A percentile compares a stretch with the other conserved stretches of the same genome.
Conservation (phyloP, 164 flowering plant genomes). For the Annona squamosa region DNA sequence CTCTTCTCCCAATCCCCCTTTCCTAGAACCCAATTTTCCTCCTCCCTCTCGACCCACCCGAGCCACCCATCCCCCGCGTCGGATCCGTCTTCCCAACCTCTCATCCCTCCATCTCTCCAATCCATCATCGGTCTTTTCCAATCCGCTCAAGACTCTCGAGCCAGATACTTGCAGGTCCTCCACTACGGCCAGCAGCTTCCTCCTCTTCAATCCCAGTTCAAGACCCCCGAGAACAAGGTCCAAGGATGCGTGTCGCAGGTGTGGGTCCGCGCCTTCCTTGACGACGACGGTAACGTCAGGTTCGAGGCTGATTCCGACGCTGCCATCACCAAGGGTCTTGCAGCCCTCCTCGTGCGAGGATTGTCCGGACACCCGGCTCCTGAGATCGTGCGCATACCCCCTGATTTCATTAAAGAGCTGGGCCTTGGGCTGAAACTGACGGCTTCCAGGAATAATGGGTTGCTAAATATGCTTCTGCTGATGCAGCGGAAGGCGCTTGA, state of each 20-base stretch:
- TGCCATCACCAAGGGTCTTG: conserved; percentile 82
- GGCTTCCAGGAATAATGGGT: conserved; percentile 93
- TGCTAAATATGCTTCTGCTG: conserved; percentile 79
- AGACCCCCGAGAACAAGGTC: conserved; percentile 72
- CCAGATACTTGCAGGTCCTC: conserved; percentile 81
- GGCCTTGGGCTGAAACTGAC: conserved; percentile 88
- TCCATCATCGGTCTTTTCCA: conserved; percentile 78
- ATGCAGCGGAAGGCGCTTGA: conserved; percentile 84
- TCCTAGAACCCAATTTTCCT: conserved; percentile 12
- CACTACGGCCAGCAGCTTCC: conserved; percentile 59
- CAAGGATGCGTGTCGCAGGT: conserved; percentile 97
- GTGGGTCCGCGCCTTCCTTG: conserved; percentile 83
- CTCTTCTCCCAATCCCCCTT: conserved; percentile 13
- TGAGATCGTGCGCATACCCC: conserved; percentile 63
- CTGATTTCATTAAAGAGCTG: conserved; percentile 65
- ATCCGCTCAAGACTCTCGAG: conserved; percentile 62
- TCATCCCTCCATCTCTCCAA: conserved; percentile 73
- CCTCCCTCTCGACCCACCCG: conserved; percentile 36
- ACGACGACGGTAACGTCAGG: conserved; percentile 40
- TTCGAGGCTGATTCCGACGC: conserved; percentile 96
- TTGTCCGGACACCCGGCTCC: conserved; percentile 63
- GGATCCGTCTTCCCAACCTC: neutral
- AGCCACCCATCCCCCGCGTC: conserved; percentile 6
- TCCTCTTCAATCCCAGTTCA: conserved; percentile 51
- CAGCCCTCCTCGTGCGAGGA: conserved; percentile 85